phyloP scores from a whole-genome alignment of 2,329 filamentous ascomycete genomes.

The Clarireedia paspali region DNA sequence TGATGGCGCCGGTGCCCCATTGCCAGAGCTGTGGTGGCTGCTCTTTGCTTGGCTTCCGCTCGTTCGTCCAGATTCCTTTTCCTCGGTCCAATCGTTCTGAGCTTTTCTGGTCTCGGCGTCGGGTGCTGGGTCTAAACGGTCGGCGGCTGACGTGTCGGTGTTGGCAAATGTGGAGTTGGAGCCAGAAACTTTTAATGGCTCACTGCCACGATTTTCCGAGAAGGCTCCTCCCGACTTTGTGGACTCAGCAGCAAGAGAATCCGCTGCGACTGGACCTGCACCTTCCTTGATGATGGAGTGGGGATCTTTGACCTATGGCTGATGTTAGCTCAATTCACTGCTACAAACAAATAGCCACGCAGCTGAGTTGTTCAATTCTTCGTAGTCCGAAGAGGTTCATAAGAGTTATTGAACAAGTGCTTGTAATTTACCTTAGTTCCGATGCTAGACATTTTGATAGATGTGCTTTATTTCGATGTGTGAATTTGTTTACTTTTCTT shows the following conservation, averaged over 20 bases:
- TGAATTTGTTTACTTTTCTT: no score
- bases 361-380: no score
- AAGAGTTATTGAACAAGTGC: neutral
- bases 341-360: no score
- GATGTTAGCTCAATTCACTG: neutral
- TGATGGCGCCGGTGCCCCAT: conserved; percentile 18
- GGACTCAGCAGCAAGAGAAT: conserved; percentile 73
- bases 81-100: conserved; percentile 18
- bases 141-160: conserved; percentile 46
- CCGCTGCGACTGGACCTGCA: conserved; percentile 54
- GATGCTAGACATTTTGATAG: neutral
- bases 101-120: conserved; percentile 22
- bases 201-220: conserved; percentile 47
- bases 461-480: neutral
- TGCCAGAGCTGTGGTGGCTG: conserved; percentile 4
- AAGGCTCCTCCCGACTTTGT: conserved; percentile 52
- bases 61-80: conserved; percentile 12
- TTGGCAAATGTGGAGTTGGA: conserved; percentile 47
- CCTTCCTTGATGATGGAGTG: conserved; percentile 47
- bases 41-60: no score
- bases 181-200: conserved; percentile 41
- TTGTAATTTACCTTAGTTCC: neutral
- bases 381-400: no score
- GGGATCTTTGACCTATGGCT: conserved; percentile 38
- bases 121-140: conserved; percentile 36